Percentiles rank a stretch among this genome's conserved stretches.
Evolutionary conservation across 2,329 filamentous ascomycete genomes (phyloP).

Genomic region (Curvularia eragrostidis): DNA sequence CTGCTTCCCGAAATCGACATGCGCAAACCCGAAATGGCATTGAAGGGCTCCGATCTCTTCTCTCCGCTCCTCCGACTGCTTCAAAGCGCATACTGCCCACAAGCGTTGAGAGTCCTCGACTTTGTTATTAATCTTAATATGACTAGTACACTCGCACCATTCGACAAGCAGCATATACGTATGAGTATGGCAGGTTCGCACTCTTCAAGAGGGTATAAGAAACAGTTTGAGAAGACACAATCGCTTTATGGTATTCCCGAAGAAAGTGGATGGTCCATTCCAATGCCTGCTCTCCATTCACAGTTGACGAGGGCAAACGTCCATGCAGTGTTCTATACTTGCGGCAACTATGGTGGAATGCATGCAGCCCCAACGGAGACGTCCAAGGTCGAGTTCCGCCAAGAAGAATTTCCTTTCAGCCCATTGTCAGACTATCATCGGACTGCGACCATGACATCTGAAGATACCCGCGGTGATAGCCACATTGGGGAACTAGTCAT

Average conservation of each 20-base stretch:
- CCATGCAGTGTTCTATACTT: constrained; percentile 95
- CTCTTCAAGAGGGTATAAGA: constrained; percentile 78
- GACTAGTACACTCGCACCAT: constrained; percentile 75
- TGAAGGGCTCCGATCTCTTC: constrained; percentile 91
- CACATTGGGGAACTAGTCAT: constrained; percentile 82
- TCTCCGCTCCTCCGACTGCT: constrained; percentile 87
- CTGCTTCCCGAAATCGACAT: constrained; percentile 92
- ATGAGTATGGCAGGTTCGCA: constrained; percentile 98
- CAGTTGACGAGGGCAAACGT: constrained; percentile 88
- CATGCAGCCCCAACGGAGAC: constrained; percentile 69
- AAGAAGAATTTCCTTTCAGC: constrained; percentile 83
- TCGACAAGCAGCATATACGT: constrained; percentile 91
- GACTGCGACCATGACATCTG: constrained; percentile 91
- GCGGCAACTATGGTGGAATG: constrained; percentile 60
- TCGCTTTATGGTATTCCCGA: constrained; percentile 97
- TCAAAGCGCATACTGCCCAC: constrained; percentile 92
- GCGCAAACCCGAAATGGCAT: constrained; percentile 86
- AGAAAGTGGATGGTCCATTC: constrained; percentile 94
- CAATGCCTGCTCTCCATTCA: constrained; percentile 88
- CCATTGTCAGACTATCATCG: constrained; percentile 73
- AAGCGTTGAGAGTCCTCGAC: constrained; percentile 89
- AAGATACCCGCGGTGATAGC: constrained; percentile 74
- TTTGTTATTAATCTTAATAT: constrained; percentile 96
- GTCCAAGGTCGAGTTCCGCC: constrained; percentile 89
- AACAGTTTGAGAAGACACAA: constrained; percentile 93